These are phyloP conservation scores for Haplographium delicatum DNA, from an alignment of 495 filamentous ascomycete species.

Conservation along the genomic window DNA sequence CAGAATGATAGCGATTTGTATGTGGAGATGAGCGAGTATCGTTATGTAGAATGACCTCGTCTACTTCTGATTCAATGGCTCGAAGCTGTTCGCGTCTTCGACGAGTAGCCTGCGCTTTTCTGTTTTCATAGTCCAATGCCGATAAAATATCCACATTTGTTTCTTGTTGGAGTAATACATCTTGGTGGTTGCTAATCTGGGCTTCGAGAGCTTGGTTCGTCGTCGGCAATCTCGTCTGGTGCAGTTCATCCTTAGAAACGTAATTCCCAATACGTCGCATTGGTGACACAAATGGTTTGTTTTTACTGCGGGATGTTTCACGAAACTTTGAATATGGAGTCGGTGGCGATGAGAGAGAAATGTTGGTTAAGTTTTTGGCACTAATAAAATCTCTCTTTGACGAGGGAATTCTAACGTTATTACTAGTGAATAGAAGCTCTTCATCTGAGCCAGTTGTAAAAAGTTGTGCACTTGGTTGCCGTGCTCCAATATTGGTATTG, in stretches of 20 bases:
- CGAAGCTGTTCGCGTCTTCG: slow-evolving; percentile 23
- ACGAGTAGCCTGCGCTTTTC: slow-evolving; percentile 28
- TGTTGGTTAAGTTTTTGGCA: slow-evolving; percentile 19
- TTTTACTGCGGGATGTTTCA: slow-evolving; percentile 6
- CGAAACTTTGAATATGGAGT: too few relatives aligned
- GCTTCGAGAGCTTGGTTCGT: not conserved
- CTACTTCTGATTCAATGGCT: not conserved
- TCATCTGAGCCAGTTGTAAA: not conserved
- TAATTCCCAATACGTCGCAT: not conserved
- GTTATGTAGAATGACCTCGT: not conserved
- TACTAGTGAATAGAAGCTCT: slow-evolving; percentile 2
- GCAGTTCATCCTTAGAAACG: not conserved
- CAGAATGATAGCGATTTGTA: slow-evolving; percentile 32
- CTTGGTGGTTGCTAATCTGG: not conserved
- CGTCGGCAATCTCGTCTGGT: slow-evolving; percentile 12
- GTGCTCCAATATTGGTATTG: too few relatives aligned
- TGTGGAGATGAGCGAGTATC: slow-evolving; percentile 26
- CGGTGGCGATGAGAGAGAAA: slow-evolving; percentile 6
- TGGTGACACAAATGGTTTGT: slow-evolving; percentile 35
- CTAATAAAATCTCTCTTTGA: slow-evolving; percentile 17
- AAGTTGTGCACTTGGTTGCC: not conserved
- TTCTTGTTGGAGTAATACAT: slow-evolving; percentile 2
- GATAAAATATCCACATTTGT: slow-evolving; percentile 25
- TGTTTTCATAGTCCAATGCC: slow-evolving; percentile 33
- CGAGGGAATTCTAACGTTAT: not conserved